phyloP scores from a whole-genome alignment of 805 yeast genomes.

The Metschnikowia baotianmanensis region DNA sequence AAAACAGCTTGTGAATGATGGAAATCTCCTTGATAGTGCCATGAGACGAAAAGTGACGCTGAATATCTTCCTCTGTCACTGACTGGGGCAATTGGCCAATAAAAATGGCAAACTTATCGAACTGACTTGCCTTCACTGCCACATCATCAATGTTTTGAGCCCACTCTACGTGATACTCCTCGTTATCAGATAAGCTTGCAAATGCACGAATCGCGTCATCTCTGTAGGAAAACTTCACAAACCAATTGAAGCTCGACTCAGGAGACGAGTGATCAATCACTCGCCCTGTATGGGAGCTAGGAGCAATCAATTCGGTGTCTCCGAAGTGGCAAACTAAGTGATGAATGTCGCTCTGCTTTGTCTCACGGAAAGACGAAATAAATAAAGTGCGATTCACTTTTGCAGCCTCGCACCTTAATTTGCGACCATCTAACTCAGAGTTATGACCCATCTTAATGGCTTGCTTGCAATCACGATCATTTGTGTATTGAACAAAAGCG shows the following conservation, averaged over 20 bases:
- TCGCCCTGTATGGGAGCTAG: slow-evolving; percentile 37
- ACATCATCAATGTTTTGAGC: slow-evolving; percentile 69
- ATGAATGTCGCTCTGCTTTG: slow-evolving; percentile 34
- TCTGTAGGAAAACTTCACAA: slow-evolving; percentile 71
- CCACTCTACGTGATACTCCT: slow-evolving; percentile 72
- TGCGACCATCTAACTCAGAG: slow-evolving; percentile 65
- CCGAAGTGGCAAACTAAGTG: slow-evolving; percentile 55
- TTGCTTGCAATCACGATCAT: slow-evolving; percentile 61
- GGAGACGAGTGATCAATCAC: slow-evolving; percentile 11
- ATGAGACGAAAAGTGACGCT: slow-evolving; percentile 60
- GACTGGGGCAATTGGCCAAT: slow-evolving; percentile 66
- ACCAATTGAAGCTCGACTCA: slow-evolving; percentile 51
- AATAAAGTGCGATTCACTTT: slow-evolving; percentile 85
- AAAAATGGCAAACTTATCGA: slow-evolving; percentile 73
- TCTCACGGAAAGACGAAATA: slow-evolving; percentile 36
- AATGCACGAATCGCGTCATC: slow-evolving; percentile 87
- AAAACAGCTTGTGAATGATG: slow-evolving; percentile 47
- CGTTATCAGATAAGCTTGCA: slow-evolving; percentile 59
- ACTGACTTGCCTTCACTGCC: slow-evolving; percentile 17
- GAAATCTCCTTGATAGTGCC: slow-evolving; percentile 63
- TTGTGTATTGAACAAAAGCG: slow-evolving; percentile 85
- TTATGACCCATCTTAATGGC: slow-evolving; percentile 74
- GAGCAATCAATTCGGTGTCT: slow-evolving; percentile 65
- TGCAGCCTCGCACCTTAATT: slow-evolving; percentile 86
- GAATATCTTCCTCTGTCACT: slow-evolving; percentile 54